A percentile compares a stretch with the other conserved stretches of the same genome.
Evolutionary conservation across 768 basidiomycete genomes (phyloP).

Genomic region (Trametes sanguinea): DNA sequence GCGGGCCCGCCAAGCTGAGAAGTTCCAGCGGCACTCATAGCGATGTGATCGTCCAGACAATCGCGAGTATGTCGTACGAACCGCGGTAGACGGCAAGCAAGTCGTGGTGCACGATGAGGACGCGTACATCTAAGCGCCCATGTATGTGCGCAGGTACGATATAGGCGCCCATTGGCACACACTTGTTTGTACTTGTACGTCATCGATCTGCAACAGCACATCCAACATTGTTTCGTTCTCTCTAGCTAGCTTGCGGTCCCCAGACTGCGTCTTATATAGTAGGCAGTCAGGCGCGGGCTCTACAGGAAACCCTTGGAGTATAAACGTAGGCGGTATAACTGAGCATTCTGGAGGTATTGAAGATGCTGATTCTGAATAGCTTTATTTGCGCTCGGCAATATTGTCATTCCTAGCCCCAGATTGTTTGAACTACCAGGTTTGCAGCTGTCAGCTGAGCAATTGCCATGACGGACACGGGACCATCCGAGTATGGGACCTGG

Average conservation of each 20-base stretch:
- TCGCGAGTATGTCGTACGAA: neutral
- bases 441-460: too few species aligned
- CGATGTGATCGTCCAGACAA: neutral
- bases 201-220: neutral
- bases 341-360: too few species aligned
- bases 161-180: constrained; percentile 8
- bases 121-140: constrained; percentile 5
- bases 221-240: too few species aligned
- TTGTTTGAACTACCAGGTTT: too few species aligned
- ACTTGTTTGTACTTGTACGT: constrained; percentile 1
- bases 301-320: too few species aligned
- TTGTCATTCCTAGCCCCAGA: too few species aligned
- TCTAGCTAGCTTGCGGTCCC: too few species aligned
- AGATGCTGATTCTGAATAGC: too few species aligned
- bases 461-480: neutral
- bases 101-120: constrained; percentile 14
- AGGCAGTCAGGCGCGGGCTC: too few species aligned
- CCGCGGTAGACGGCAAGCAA: neutral
- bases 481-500: constrained; percentile 1
- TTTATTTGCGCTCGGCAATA: too few species aligned
- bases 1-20: constrained; percentile 5
- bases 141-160: neutral
- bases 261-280: too few species aligned
- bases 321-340: too few species aligned
- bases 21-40: constrained; percentile 6